Evolutionary conservation across 495 filamentous ascomycete species (phyloP).

Genomic region (Annulohypoxylon stygium): DNA sequence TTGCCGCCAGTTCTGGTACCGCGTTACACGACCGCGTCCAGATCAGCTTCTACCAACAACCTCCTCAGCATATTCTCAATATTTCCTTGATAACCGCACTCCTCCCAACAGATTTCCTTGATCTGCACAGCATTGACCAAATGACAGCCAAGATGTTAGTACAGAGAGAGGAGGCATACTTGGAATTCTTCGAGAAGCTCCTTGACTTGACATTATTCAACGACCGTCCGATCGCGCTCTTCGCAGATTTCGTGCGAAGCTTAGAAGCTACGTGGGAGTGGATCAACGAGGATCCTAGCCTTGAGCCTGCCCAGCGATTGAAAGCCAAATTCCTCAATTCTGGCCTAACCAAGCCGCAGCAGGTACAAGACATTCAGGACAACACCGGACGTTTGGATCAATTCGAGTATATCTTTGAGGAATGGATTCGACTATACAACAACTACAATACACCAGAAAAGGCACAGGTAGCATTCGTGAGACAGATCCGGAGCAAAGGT

Average conservation of each 20-base stretch:
- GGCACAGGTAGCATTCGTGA: conserved; percentile 80
- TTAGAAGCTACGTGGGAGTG: conserved; percentile 84
- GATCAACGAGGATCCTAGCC: conserved; percentile 78
- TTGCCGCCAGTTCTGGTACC: conserved; percentile 73
- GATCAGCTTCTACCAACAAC: conserved; percentile 72
- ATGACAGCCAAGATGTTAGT: conserved; percentile 78
- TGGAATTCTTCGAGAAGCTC: conserved; percentile 81
- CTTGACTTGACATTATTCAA: conserved; percentile 82
- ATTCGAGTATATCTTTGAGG: conserved; percentile 92
- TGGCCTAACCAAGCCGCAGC: conserved; percentile 65
- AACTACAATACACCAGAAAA: conserved; percentile 78
- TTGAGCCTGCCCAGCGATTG: conserved; percentile 74
- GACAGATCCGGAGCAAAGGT: conserved; percentile 80
- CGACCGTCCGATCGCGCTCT: conserved; percentile 78
- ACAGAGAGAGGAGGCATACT: conserved; percentile 73
- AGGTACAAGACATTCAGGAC: conserved; percentile 41
- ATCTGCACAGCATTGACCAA: conserved; percentile 83
- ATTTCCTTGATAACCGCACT: conserved; percentile 80
- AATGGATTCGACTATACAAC: conserved; percentile 89
- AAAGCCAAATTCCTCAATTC: conserved; percentile 77
- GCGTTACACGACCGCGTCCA: conserved; percentile 78
- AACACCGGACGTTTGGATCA: conserved; percentile 72
- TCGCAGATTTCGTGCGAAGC: conserved; percentile 87
- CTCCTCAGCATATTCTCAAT: conserved; percentile 83
- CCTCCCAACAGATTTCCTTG: conserved; percentile 77